Base-by-base conservation (phyloP, 768 basidiomycete species). In the Epithele typhae region DNA sequence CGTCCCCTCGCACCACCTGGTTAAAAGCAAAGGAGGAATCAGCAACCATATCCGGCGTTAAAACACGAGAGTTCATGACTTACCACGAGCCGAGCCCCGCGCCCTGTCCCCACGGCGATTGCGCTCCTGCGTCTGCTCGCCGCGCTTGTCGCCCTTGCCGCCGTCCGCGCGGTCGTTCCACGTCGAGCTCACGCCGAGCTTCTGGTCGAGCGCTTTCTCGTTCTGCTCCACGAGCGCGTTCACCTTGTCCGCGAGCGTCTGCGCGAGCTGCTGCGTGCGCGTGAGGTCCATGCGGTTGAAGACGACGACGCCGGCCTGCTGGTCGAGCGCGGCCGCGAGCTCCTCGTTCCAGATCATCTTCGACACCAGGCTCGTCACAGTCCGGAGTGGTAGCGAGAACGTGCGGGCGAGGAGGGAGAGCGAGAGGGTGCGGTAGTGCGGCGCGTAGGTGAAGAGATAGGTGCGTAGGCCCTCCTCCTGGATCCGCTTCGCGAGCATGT, bases 281-380 rank as follows among this genome's bases (percentile, higher is more conserved):
- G 87, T 83, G 30, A 89, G 76, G 57, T 97, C 94, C 47, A 92
- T 79, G 46, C 92, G 84, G 62, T 98, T 92, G 75, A 98, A 93
- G 37, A 95, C 84, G 46, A 99, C 78, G 35, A 95, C 92, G 30
- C 83, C 86, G 19, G 84, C 84, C 15, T 90, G 84, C 62, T 90
- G 92, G 64, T 98, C 96, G 45, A 98, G 74, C 14, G 93, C 94
- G 3, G 95, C 96, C 1, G 87, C 75, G 10, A 99, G 73, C 61
- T 97, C 93, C 59, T 97, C 96, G 59, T 78, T 92, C 92, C 94
- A 97, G 58, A 98, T 96, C 96, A 99, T 97, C 68, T 93, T 91
- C 22, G 91, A 94, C 33, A 97, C 88, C 55, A 96, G 82, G 11
- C 92, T 92, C 7, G 86, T 92, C 4, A 97, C 91, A 4, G 83